These are phyloP conservation scores for Oryza glumipatula DNA, from an alignment of 176 grass and related monocot species.

Conservation along the genomic window DNA sequence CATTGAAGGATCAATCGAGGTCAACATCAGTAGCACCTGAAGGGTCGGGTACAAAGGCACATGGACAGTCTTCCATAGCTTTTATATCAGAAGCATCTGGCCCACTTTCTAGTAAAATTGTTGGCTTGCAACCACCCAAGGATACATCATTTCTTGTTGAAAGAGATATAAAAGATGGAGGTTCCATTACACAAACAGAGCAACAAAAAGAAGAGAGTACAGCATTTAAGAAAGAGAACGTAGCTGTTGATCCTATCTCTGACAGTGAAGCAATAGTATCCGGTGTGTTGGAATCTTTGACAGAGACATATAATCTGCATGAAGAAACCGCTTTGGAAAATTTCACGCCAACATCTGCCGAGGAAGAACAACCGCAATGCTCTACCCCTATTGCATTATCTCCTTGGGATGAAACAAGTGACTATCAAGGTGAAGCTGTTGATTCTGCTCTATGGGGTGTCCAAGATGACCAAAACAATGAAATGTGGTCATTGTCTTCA, in stretches of 20 bases:
- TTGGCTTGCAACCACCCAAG: constrained; percentile 46
- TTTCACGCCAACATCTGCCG: constrained; percentile 43
- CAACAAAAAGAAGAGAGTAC: constrained; percentile 30
- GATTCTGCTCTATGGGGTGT: constrained; percentile 66
- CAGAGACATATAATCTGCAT: constrained; percentile 33
- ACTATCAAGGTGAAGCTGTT: constrained; percentile 66
- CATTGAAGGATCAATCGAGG: constrained; percentile 26
- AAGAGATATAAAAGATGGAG: constrained; percentile 40
- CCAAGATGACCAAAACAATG: constrained; percentile 56
- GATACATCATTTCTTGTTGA: constrained; percentile 46
- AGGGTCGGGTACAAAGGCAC: constrained; percentile 42
- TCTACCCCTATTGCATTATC: constrained; percentile 59
- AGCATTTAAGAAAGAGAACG: constrained; percentile 23
- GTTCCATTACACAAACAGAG: constrained; percentile 18
- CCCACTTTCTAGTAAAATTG: constrained; percentile 42
- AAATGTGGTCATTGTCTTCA: constrained; percentile 77
- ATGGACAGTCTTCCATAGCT: constrained; percentile 39
- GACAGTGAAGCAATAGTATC: constrained; percentile 35
- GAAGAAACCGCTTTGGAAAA: constrained; percentile 32
- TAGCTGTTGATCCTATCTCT: constrained; percentile 39
- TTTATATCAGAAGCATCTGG: constrained; percentile 48
- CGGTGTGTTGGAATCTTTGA: constrained; percentile 45
- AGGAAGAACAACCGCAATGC: constrained; percentile 62
- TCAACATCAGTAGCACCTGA: constrained; percentile 49
- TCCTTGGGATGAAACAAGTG: constrained; percentile 63